Base-by-base conservation (phyloP, 208 protist species). In the Trypanosoma theileri region DNA sequence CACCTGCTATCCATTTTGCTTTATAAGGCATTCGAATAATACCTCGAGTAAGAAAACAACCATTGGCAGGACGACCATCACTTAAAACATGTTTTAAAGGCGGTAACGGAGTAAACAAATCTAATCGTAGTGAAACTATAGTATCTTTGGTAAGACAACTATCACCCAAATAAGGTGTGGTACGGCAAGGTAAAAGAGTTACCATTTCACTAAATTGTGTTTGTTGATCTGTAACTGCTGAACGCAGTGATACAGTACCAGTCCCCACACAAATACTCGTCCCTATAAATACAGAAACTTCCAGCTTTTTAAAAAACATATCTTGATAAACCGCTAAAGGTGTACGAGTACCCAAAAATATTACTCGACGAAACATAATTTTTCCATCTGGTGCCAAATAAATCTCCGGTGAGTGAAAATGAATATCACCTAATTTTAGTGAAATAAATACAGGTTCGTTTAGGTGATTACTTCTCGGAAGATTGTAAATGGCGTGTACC, bases 11-110 rank as follows among this genome's bases (percentile, higher is more conserved):
- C 83, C 87, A 92, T 45, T 73, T 59, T 9, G 80, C 80, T 3
- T 60, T 59, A 67, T 91, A 95, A 26, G 90, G 87, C 74, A 95
- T 76, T 51, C 80, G 71, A 44, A 92, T 66, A 21, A 95, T 57
- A 24, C 75, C 84, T 60, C 82, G 80, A 0, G 90, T 87, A 42
- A 95, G 69, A 65, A 93, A 88, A 0, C 68, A 62, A 4, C 71
- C 70, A 13, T 62, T 58, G 13, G 63, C 54, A 12, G 70, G 53
- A 31, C 35, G 45, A 9, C 86, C 90, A 13, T 70, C 65, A 26
- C 75, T 63, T 48, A 79, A 70, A 4, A 95, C 87, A 72, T 95
- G 90, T 19, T 59, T 67, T 22, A 84, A 51, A n/a, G 40, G 53
- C 0, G 85, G 78, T 9, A 93, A 79, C 3, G 85, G 84, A 4